Base-by-base conservation (phyloP, 179 eudicot genomes). In the Silene noctiflora region DNA sequence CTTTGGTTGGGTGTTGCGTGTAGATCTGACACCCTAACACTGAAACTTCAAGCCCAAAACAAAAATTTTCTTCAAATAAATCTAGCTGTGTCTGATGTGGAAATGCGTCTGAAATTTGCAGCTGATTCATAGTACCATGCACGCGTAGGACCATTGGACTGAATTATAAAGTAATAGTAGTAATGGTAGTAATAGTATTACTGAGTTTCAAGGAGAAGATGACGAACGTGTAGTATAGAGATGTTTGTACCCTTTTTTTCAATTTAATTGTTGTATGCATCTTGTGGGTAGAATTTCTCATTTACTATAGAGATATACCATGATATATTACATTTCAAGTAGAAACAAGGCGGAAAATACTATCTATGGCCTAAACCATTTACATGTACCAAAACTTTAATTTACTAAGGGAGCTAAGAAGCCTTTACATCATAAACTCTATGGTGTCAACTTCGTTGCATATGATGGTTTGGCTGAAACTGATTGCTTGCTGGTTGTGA, bases 401-500 rank as follows among this genome's bases (percentile, higher is more conserved):
- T 33, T 33, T 60, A 20, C 77, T 67, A 63, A 61, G 11, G 33
- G 59, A 48, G 59, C 68, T 77, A 67, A 79, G 14, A 68, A 62
- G 72, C 35, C 76, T 74, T 55, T 65, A 63, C 14, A 56, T 71
- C 66, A 66, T 60, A 55, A 76, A 61, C 64, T 55, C 5, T 59
- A 35, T 48, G 10, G 29, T 27, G 58, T 77, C 74, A 78, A 68
- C 77, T 68, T 72, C 87, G 69, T 71, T 83, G 89, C 59, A 69
- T 68, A 61, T 79, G 80, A 70, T 76, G 78, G 65, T 80, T 80
- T 27, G 83, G 73, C 74, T 84, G 83, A 71, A 76, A 67, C 14
- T 82, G 81, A 79, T 76, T 81, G 81, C 71, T 79, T 39, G 81
- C 69, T 75, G 86, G 75, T 69, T 84, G 90, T 22, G 86, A 63